Evolutionary conservation across 495 filamentous ascomycete species (phyloP), one percentile per base, ranked within the genome.

Genomic region (Hyaloscypha bicolor): DNA sequence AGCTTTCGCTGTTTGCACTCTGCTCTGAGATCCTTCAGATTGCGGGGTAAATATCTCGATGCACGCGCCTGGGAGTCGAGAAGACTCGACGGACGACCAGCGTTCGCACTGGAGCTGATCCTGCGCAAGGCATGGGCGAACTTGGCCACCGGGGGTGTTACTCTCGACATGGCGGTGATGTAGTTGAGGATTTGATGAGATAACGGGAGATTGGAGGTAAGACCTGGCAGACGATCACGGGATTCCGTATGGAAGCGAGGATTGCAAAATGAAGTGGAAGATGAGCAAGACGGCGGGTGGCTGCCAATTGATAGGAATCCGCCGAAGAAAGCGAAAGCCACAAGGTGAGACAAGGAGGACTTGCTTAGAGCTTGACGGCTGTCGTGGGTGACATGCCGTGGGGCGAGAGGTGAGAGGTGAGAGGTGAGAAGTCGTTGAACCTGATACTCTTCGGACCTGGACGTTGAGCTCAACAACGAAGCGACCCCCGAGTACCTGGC

Each of bases 151-250:
- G 65, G 69, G 25, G 69, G 66, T 33, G 71, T 73, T 45, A 71
- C 33, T 70, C 71, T 59, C 12, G 68, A 71, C 71, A 73, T 73
- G 33, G 6, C 33, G 35, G 45, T 39, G 60, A 30, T 48, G 62
- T 63, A 72, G 53, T 65, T 71, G 48, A 74, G 72, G 29, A 62
- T 66, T 14, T 67, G 52, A 64, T 58, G 72, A 77, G 70, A 69
- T 79, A 25, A 72, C 65, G 73, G 16, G 73, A 77, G 48, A 75
- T 71, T 63, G 66, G 66, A 48, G 16, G 1, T 48, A 12, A 48
- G 42, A 48, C 16, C 42, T 19, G 35, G 35, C 35, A 12, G 21
- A 53, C 21, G 14, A 55, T 31, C 22, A 53, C 42, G 45, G 8
- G 39, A 25, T 29, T 2, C 8, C 0, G 35, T 25, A 1, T 6